Base-by-base conservation (phyloP, 345 rosid species). In the Citrus inodora region DNA sequence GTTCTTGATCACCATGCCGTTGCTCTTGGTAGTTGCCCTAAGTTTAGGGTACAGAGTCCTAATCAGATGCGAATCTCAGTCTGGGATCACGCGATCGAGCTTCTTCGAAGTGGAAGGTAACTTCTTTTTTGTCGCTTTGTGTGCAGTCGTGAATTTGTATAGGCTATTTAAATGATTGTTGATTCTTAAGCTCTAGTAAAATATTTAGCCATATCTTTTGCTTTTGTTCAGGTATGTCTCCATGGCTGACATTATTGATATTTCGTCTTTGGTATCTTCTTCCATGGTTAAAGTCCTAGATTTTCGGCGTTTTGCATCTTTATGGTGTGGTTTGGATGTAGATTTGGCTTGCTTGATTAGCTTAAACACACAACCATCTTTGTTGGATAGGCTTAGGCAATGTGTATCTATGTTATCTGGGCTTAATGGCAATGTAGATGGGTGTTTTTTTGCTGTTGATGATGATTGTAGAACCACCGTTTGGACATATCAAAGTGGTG, bases 21-120 rank as follows among this genome's bases (percentile, higher is more conserved):
- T 21, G 95, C 88, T 75, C 97, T 96, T 11, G 99, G 97, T 7
- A 96, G 97, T 79, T 96, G 99, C 85, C 98, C 99, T 4, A 96
- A 94, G 83, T 92, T 96, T 78, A 89, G 99, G 91, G 95, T 96
- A 77, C 80, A 69, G 68, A 81, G 10, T 17, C 86, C 97, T 9
- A 83, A 76, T 24, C 90, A 87, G 80, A 88, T 94, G 21, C 85
- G 97, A 40, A 1, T 82, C 73, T 82, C 94, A 1, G 94, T 89
- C 80, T 96, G 98, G 97, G 78, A 91, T 70, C 94, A 90, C 80
- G 71, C 82, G 7, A 67, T 92, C 64, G 89, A 92, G 76, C 97
- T 92, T 77, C 67, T 94, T 80, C 83, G 80, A 60, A 80, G 80
- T 78, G 80, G 88, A 67, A 93, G 98, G 98, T 93, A 70, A 79